Evolutionary conservation across 441 rosid genomes (phyloP), one percentile per base, ranked within the genome.

Genomic region (Pelargonium myrrhifolium): DNA sequence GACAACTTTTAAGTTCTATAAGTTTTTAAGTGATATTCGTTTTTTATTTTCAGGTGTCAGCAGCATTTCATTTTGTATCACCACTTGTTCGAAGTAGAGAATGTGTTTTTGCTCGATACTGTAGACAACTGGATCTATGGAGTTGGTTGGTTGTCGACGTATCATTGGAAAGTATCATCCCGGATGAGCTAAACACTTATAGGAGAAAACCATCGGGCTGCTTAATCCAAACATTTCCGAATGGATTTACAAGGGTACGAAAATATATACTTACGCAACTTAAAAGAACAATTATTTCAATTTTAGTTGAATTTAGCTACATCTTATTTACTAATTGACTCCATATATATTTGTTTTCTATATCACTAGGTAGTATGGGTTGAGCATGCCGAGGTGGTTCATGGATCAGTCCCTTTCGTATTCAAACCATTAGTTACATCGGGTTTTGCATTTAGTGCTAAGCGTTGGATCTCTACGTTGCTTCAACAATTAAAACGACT

Each of bases 81-180:
- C 81, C 88, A 20, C 74, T 85, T 4, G 80, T 85, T 26, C 79
- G 81, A 2, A 11, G 65, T 28, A 53, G 90, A 43, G 79, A 82
- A 62, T 43, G 77, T 60, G 68, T 81, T 66, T 82, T 85, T 28
- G 86, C 77, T 55, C 84, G 93, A 67, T 77, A 79, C 37, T 82
- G 82, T 56, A 84, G 69, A 21, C 73, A 71, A 43, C 6, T 82
- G n/a, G 65, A 47, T 3, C 6, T 24, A 6, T 69, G 64, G 58
- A 70, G 77, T 20, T 87, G 90, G 87, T 88, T 72, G 51, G 84
- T 87, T 0, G 90, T 84, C 8, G 93, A 87, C 74, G 77, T 81
- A 4, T 83, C 87, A 37, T 72, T 87, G 69, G 93, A 87, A 49
- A 70, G 43, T 53, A 2, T 85, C 47, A 81, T 86, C 55, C 84